These are phyloP conservation scores for Acanthamoeba lenticulata DNA, from an alignment of 208 protist genomes.

Conservation along the genomic window DNA sequence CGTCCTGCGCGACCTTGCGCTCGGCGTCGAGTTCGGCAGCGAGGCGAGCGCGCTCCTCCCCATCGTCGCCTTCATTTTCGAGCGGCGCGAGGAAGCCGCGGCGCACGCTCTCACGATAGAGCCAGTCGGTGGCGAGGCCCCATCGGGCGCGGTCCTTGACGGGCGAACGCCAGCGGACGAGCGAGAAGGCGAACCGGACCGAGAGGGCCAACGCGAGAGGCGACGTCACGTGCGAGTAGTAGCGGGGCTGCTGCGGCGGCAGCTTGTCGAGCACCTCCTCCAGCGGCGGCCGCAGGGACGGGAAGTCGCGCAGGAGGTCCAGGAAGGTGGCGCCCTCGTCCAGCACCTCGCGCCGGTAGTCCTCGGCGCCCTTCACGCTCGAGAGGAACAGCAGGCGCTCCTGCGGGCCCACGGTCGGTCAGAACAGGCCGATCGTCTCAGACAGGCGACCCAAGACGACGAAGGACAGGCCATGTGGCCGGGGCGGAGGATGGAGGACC, in stretches of 20 bases:
- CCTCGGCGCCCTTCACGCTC: constrained; percentile 63
- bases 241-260: constrained; percentile 52
- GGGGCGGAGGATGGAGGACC: neutral
- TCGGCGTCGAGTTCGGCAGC: neutral
- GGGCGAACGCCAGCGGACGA: constrained; percentile 5
- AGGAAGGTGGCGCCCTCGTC: constrained; percentile 51
- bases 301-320: constrained; percentile 44
- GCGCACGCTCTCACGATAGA: constrained; percentile 59
- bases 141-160: neutral
- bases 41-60: neutral
- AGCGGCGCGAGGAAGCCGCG: neutral
- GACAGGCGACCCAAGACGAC: neutral
- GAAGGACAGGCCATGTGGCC: neutral
- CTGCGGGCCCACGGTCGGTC: neutral
- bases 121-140: constrained; percentile 71
- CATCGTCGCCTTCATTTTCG: neutral
- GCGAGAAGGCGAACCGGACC: constrained; percentile 43
- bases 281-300: constrained; percentile 42
- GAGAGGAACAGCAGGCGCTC: constrained; percentile 37
- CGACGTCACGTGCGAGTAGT: constrained; percentile 42
- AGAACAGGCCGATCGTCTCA: neutral
- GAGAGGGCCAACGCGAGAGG: neutral
- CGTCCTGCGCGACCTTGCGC: neutral
- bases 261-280: constrained; percentile 34
- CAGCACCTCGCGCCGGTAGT: constrained; percentile 60